Evolutionary conservation across 2,329 filamentous ascomycete genomes (phyloP).

Genomic region (Cladophialophora yegresii): DNA sequence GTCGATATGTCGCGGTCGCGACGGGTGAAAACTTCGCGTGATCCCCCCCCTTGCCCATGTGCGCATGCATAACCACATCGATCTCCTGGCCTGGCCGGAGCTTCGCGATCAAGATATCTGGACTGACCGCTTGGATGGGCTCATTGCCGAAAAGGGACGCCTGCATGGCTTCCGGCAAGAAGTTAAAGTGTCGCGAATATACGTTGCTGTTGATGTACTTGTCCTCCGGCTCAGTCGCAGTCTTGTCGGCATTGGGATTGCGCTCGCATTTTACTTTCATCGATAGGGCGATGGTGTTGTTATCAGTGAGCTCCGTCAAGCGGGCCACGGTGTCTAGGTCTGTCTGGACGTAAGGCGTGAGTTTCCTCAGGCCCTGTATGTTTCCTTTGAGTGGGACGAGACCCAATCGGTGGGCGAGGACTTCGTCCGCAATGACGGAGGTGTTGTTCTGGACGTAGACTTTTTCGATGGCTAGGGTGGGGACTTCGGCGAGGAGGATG

Average conservation of each 20-base stretch:
- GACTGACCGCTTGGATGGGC: conserved; percentile 75
- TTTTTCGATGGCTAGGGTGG: conserved; percentile 88
- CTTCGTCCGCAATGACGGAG: conserved; percentile 96
- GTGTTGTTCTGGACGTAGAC: conserved; percentile 96
- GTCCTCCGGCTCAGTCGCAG: conserved; percentile 77
- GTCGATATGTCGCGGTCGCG: conserved; percentile 87
- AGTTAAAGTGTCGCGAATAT: conserved; percentile 76
- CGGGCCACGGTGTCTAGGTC: conserved; percentile 55
- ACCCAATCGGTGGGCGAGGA: conserved; percentile 84
- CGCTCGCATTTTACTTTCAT: conserved; percentile 79
- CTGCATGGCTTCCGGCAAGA: conserved; percentile 72
- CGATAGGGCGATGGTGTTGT: conserved; percentile 80
- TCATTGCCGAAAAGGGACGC: conserved; percentile 61
- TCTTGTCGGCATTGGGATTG: conserved; percentile 69
- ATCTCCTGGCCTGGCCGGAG: conserved; percentile 87
- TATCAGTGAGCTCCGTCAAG: conserved; percentile 61
- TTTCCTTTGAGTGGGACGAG: conserved; percentile 85
- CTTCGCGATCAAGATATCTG: conserved; percentile 92
- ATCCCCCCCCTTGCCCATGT: conserved; percentile 90
- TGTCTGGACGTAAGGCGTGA: conserved; percentile 79
- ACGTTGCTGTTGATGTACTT: conserved; percentile 84
- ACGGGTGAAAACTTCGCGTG: conserved; percentile 98
- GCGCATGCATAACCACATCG: conserved; percentile 83
- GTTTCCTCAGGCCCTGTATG: conserved; percentile 73
- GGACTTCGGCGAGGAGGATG: conserved; percentile 91